A percentile compares a stretch with the other conserved stretches of the same genome.
Conservation (phyloP, 768 basidiomycete species). For the Austroboletus festivus region DNA sequence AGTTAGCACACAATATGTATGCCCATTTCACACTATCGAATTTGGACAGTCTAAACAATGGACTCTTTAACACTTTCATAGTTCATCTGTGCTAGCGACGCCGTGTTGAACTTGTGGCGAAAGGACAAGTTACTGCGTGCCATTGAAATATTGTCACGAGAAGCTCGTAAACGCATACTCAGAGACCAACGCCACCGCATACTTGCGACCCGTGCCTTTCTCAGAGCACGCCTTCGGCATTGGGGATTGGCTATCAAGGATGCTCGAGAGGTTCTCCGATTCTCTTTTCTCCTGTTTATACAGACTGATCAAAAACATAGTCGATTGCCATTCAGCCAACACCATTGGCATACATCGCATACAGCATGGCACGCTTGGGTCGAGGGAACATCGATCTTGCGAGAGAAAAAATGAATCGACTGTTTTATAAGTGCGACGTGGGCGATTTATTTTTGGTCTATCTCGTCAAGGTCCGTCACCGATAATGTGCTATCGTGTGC, state of each 20-base stretch:
- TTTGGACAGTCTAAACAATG: too few relatives aligned
- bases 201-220: not conserved
- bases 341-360: not conserved
- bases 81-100: not conserved
- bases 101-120: not conserved
- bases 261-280: not conserved
- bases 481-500: not conserved
- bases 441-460: not conserved
- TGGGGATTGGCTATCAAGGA: not conserved
- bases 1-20: too few relatives aligned
- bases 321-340: not conserved
- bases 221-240: not conserved
- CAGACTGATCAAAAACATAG: not conserved
- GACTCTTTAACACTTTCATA: not conserved
- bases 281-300: not conserved
- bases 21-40: too few relatives aligned
- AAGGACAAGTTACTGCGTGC: not conserved
- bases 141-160: not conserved
- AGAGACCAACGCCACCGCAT: too few relatives aligned
- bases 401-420: not conserved
- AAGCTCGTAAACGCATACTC: not conserved
- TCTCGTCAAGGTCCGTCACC: not conserved
- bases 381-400: not conserved
- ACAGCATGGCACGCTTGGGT: not conserved
- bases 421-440: not conserved